Evolutionary conservation across 2,329 filamentous ascomycete genomes (phyloP), one percentile per base, ranked within the genome.

Genomic region (Emmonsia crescens): DNA sequence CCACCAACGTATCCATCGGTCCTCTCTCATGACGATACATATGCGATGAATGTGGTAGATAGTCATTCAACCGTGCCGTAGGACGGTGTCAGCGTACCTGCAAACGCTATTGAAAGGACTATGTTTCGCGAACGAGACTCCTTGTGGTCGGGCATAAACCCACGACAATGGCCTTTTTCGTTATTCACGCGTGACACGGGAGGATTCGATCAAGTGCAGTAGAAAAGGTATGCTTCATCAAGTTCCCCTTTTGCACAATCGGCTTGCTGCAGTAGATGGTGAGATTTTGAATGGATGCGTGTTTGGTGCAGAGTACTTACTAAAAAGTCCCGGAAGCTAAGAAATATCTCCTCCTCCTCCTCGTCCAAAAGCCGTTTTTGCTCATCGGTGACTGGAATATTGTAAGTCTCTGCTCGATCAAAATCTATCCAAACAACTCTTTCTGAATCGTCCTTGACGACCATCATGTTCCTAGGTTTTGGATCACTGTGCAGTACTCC

Each of bases 381-480:
- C 33, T 33, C 31, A 31, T 60, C 57, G 14, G 57, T 62, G 29
- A 62, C 38, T 27, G 31, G 36, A 24, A 55, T 19, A 21, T 54
- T n/a, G 40, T 62, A 62, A 27, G 61, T 62, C 5, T 19, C 21
- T 29, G 61, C 61, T 24, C 57, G 57, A 31, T 60, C 29, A 38
- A 62, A 62, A 55, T 62, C 61, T 21, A 62, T 60, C 65, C 66
- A 68, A 33, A 67, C 24, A 8, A 61, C 62, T 29, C 65, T 61
- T 16, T 66, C 63, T 0, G 61, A 49, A 27, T 64, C 60, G 38
- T 59, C 48, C n/a, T 61, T 57, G 16, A 65, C 27, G 21, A 65
- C 38, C 27, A 72, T 66, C 55, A 72, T 68, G 60, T 69, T 68
- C 44, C 66, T 69, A 1, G 69, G 68, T 29, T 69, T 66, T 2